These are phyloP conservation scores for Lasiosphaeria miniovina DNA, from an alignment of 495 filamentous ascomycete genomes.

Conservation along the genomic window DNA sequence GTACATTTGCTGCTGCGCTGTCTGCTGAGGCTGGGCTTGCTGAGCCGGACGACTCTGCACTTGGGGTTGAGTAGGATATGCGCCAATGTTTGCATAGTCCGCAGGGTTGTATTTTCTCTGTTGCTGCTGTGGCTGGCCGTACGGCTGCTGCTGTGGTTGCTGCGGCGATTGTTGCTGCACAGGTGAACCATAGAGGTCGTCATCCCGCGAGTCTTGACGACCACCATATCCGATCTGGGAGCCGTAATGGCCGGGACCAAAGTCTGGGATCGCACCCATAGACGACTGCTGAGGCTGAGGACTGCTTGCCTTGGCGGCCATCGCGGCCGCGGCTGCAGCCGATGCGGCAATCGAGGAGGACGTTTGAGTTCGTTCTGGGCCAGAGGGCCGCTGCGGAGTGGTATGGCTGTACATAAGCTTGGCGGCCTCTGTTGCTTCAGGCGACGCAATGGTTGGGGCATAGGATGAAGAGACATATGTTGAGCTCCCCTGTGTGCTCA, in stretches of 20 bases:
- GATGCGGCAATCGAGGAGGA: slow-evolving; percentile 39
- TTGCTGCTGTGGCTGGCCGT: slow-evolving; percentile 23
- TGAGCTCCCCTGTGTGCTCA: slow-evolving; percentile 27
- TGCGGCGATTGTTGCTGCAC: slow-evolving; percentile 43
- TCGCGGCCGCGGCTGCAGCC: slow-evolving; percentile 46
- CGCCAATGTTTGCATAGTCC: slow-evolving; percentile 63
- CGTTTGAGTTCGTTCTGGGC: slow-evolving; percentile 41
- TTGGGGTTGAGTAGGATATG: slow-evolving; percentile 42
- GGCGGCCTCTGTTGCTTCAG: slow-evolving; percentile 50
- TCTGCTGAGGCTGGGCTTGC: slow-evolving; percentile 27
- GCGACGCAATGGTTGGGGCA: slow-evolving; percentile 35
- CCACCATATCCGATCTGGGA: slow-evolving; percentile 39
- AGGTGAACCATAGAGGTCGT: slow-evolving; percentile 46
- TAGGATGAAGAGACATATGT: slow-evolving; percentile 26
- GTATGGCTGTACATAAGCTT: slow-evolving; percentile 53
- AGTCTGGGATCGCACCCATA: slow-evolving; percentile 32
- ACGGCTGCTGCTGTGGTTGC: slow-evolving; percentile 43
- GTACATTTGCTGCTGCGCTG: slow-evolving; percentile 38
- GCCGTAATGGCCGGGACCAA: slow-evolving; percentile 37
- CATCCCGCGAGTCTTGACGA: slow-evolving; percentile 32
- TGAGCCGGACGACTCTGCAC: slow-evolving; percentile 31
- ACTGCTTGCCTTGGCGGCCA: slow-evolving; percentile 34
- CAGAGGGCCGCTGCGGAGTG: slow-evolving; percentile 38
- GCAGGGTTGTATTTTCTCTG: slow-evolving; percentile 70
- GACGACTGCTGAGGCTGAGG: slow-evolving; percentile 23